phyloP scores from a whole-genome alignment of 2,329 filamentous ascomycete species.

The Hymenoscyphus albidus region DNA sequence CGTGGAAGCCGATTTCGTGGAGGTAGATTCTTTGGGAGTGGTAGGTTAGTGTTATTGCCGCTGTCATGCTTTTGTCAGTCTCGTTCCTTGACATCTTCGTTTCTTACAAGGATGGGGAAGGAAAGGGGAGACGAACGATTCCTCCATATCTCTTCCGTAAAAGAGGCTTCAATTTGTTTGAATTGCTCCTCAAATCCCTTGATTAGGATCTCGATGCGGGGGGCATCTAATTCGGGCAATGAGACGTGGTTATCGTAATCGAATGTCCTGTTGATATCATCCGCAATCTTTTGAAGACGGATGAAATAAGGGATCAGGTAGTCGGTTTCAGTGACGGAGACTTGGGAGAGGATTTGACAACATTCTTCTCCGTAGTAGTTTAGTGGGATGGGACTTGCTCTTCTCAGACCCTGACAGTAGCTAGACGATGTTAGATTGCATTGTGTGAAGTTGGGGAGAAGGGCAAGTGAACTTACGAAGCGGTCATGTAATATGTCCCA shows the following conservation, averaged over 20 bases:
- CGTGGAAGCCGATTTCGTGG: slow-evolving; percentile 30
- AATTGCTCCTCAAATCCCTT: slow-evolving; percentile 28
- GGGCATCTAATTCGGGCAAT: slow-evolving; percentile 21
- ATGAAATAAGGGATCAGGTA: slow-evolving; percentile 28
- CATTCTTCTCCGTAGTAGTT: slow-evolving; percentile 28
- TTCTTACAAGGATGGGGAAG: not conserved
- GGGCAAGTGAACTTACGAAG: slow-evolving; percentile 24
- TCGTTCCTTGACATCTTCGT: not conserved
- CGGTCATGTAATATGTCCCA: slow-evolving; percentile 30
- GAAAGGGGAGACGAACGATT: slow-evolving; percentile 21
- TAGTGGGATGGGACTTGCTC: slow-evolving; percentile 27
- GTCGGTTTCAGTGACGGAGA: slow-evolving; percentile 24
- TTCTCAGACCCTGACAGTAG: slow-evolving; percentile 28
- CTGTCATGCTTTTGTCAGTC: slow-evolving; percentile 8
- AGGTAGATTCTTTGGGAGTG: slow-evolving; percentile 23
- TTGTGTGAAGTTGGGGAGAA: not conserved
- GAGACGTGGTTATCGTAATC: slow-evolving; percentile 24
- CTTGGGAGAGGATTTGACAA: slow-evolving; percentile 20
- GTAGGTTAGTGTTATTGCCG: slow-evolving; percentile 17
- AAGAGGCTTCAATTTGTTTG: slow-evolving; percentile 22
- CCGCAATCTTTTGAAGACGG: slow-evolving; percentile 26
- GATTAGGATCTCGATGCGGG: slow-evolving; percentile 27
- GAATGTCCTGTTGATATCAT: slow-evolving; percentile 31
- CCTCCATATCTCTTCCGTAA: slow-evolving; percentile 25
- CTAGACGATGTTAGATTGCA: slow-evolving; percentile 13